Evolutionary conservation across 1,284 basidiomycete species (phyloP).

Genomic region (Rhodofomes roseus): DNA sequence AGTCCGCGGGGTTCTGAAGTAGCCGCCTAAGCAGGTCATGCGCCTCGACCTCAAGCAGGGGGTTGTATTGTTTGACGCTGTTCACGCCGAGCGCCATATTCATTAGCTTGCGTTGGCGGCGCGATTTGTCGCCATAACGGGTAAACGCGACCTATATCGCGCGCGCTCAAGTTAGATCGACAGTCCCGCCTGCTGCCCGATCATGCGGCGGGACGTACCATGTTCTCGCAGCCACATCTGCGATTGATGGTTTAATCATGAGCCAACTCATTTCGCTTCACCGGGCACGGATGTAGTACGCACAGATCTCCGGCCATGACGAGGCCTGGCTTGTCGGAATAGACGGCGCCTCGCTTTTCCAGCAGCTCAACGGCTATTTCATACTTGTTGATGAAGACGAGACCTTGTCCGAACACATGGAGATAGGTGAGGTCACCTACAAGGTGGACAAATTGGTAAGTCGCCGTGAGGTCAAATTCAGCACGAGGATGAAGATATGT

Average conservation of each 20-base stretch:
- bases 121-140: conserved; percentile 55
- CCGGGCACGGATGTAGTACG: conserved; percentile 13
- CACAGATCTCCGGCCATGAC: conserved; percentile 60
- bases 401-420: conserved; percentile 59
- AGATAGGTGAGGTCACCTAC: conserved; percentile 64
- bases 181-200: conserved; percentile 3
- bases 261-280: neutral
- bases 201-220: conserved; percentile 36
- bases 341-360: conserved; percentile 64
- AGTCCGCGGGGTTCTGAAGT: conserved; percentile 28
- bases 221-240: conserved; percentile 65
- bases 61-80: conserved; percentile 52
- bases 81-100: conserved; percentile 54
- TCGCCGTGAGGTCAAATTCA: neutral
- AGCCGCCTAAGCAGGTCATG: conserved; percentile 30
- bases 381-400: conserved; percentile 61
- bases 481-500: neutral
- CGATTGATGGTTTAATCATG: conserved; percentile 14
- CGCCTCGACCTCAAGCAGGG: conserved; percentile 51
- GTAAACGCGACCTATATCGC: conserved; percentile 57
- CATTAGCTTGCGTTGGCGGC: conserved; percentile 63
- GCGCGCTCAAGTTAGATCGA: neutral
- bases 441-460: neutral
- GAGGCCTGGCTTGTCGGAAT: conserved; percentile 66
- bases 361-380: conserved; percentile 58